Base-by-base conservation (phyloP, 768 basidiomycete species). In the Amanita inopinata region DNA sequence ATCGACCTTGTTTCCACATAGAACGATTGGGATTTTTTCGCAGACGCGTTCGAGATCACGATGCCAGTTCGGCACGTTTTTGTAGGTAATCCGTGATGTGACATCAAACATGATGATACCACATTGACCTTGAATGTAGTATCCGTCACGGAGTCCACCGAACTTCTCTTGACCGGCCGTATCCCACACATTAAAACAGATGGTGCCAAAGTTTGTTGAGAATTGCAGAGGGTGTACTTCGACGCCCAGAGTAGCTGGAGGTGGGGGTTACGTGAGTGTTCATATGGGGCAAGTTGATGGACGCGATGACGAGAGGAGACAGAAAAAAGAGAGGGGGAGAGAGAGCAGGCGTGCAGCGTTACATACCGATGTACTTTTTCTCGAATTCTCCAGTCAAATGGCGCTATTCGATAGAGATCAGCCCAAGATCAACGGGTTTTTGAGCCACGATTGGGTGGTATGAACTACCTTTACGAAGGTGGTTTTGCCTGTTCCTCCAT, bases 31-130 rank as follows among this genome's bases (percentile, higher is more conserved):
- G 59, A 99, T 99, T 72, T 91, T 96, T 72, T 99, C 96, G 68
- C 96, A 99, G 43, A 99, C 96, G 50, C 96, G 90, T 73, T 98
- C 96, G 55, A 92, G 85, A 65, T 99, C 96, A 60, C 96, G 87
- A 74, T 98, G 94, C 96, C 96, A 99, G 76, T 98, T 99, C 53
- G 96, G 96, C 24, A 99, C 96, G 63, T 97, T 98, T 76, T 98
- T 98, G 75, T 99, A 99, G 44, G 96, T 99, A 78, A 98, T 99
- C 58, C 96, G 83, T 42, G 96, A 96, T 46, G 96, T 98, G 51
- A 98, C 94, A 57, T 91, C 96, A 71, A 98, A 98, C 96, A 99
- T 98, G 80, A 99, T 98, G 74, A 99, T 98, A 55, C 96, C 96
- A 59, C 92, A 98, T 66, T 99, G 96, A 55, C 92, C 92, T 67